Base-by-base conservation (phyloP, 2,329 filamentous ascomycete species). In the Diplodia sapinea region DNA sequence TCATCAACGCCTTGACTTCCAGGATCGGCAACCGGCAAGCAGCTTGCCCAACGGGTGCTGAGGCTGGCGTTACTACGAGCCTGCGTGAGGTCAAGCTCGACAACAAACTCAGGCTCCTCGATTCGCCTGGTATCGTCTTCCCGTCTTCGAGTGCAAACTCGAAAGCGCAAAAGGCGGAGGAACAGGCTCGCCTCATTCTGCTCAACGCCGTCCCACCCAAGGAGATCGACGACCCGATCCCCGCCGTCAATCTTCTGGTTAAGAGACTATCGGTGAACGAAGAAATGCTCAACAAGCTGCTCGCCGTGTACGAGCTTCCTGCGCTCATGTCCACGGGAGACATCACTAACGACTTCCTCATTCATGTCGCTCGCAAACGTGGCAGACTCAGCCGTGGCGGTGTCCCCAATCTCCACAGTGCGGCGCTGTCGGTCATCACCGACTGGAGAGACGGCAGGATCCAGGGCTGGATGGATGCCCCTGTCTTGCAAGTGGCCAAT, bases 361-460 rank as follows among this genome's bases (percentile, higher is more conserved):
- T 98, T 65, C 94, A 99, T 78, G 94, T 99, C 13, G 95, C 95
- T 5, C 88, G 95, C 74, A 97, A 97, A 84, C 87, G 95, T 69
- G 95, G 95, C 65, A 86, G 95, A 68, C 84, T 99, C 17, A 93
- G 94, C 62, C 90, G 91, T 72, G 94, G 94, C 23, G 95, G 95
- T 70, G 86, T 98, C 17, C 95, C 95, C 52, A 99, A 98, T 79
- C 80, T 98, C 68, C 85, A 88, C 72, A 89, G 91, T 65, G 94
- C 95, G 8, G 95, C 94, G 70, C 94, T 95, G 86, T 91, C 92
- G 0, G 94, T 99, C 67, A 88, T 99, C 68, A 95, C 89, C n/a
- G 95, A 99, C 82, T 96, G 95, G 92, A 88, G 95, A 72, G 94
- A 98, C 77, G 94, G 94, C 31, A 88, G 95, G 64, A 96, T 99